Conservation (phyloP, 768 basidiomycete genomes). For the Sporobolomyces roseus region DNA sequence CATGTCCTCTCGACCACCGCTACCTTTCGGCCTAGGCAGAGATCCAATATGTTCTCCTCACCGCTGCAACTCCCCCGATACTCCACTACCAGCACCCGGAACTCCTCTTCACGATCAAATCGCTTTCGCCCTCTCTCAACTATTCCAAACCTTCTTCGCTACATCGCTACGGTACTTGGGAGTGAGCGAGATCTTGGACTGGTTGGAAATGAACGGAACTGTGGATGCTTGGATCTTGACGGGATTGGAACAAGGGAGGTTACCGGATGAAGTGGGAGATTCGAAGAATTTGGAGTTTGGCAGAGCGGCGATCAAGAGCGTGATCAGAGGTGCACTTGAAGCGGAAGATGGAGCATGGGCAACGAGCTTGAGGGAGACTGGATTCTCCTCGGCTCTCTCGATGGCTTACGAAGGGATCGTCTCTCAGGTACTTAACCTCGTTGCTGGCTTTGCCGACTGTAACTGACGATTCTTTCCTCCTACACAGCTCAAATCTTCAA, state of each 20-base stretch:
- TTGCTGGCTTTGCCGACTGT: too few relatives aligned
- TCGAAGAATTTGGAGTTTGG: slow-evolving; percentile 38
- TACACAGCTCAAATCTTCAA: slow-evolving; percentile 29
- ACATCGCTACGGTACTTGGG: slow-evolving; percentile 37
- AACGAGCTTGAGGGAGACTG: slow-evolving; percentile 35
- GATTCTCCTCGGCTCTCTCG: slow-evolving; percentile 29
- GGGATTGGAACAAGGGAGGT: slow-evolving; percentile 35
- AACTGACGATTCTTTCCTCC: background rate
- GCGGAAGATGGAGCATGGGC: slow-evolving; percentile 41
- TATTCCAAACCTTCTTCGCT: slow-evolving; percentile 39
- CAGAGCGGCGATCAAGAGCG: slow-evolving; percentile 31
- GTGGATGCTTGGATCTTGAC: slow-evolving; percentile 41
- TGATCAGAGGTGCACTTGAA: slow-evolving; percentile 31
- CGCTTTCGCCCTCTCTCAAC: slow-evolving; percentile 16
- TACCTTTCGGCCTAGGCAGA: slow-evolving; percentile 33
- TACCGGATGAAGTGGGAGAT: slow-evolving; percentile 25
- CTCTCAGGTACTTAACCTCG: slow-evolving; percentile 32
- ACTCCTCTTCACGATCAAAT: slow-evolving; percentile 34
- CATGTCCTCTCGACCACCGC: slow-evolving; percentile 28
- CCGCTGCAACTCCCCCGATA: slow-evolving; percentile 25
- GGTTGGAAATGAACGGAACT: slow-evolving; percentile 36
- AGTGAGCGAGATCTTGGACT: slow-evolving; percentile 39
- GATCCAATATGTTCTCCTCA: slow-evolving; percentile 22
- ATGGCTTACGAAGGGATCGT: slow-evolving; percentile 41
- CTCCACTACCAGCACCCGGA: slow-evolving; percentile 20